Percentiles rank a stretch among this genome's conserved stretches.
Evolutionary conservation across 768 basidiomycete species (phyloP).

Genomic region (Dioszegia crocea): DNA sequence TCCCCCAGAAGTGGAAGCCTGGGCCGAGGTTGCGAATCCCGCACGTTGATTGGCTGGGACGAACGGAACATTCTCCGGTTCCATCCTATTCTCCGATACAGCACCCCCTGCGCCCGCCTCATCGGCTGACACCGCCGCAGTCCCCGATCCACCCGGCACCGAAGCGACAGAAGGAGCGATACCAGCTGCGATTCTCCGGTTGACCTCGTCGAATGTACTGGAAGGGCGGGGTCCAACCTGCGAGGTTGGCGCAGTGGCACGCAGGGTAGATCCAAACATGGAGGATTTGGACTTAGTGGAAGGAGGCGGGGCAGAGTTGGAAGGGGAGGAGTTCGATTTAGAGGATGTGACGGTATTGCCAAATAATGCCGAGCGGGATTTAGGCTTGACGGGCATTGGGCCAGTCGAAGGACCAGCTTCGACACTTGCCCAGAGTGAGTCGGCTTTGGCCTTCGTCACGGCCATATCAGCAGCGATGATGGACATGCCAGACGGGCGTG

Average conservation of each 20-base stretch:
- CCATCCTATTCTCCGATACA: constrained; percentile 8
- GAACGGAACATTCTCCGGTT: constrained; percentile 68
- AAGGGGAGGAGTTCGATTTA: neutral
- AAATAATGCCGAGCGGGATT: constrained; percentile 7
- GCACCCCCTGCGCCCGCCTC: neutral
- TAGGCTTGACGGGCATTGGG: neutral
- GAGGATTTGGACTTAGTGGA: neutral
- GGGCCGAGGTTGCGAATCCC: no score
- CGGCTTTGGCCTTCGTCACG: neutral
- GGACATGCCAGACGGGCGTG: neutral
- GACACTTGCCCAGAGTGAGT: neutral
- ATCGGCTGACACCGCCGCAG: neutral
- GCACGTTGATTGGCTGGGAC: constrained; percentile 57
- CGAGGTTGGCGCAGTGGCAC: neutral
- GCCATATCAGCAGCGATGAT: neutral
- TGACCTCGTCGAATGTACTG: neutral
- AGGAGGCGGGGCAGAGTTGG: no score
- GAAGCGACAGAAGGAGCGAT: neutral
- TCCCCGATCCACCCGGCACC: neutral
- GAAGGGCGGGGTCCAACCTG: neutral
- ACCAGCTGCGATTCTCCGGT: neutral
- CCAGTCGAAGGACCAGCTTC: neutral
- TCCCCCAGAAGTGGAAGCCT: neutral
- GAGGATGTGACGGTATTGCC: constrained; percentile 16
- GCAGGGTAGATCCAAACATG: neutral